Base-by-base conservation (phyloP, 2,329 filamentous ascomycete genomes). In the Neofusicoccum parvum region DNA sequence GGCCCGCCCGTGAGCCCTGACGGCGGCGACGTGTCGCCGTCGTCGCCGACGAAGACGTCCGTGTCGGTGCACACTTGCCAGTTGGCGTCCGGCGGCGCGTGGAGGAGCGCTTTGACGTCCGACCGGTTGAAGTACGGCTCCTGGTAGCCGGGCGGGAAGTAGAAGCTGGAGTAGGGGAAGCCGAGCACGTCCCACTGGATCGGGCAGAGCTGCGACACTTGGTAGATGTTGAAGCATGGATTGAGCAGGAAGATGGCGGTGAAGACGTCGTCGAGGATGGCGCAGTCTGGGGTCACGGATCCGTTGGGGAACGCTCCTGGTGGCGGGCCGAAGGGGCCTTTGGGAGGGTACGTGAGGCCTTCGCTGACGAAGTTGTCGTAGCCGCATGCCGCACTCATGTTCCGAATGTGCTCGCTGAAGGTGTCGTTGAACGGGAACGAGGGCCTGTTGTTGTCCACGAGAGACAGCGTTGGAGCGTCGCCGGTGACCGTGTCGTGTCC, bases 221-320 rank as follows among this genome's bases (percentile, higher is more conserved):
- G 86, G 78, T 94, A 95, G 11, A 91, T 80, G 74, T 92, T 87
- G 78, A 90, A 96, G 80, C 92, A 95, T 0, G 92, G 92, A 78
- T 95, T 95, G 39, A 86, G 76, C 1, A 80, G 72, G 4, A 81
- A 68, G 7, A 84, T 83, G 36, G 87, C 88, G 0, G 81, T 69
- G 70, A 80, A 80, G 36, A 91, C 84, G 23, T 84, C 79, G 65
- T 83, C 75, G 70, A 84, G 90, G 20, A 92, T 71, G 58, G 75
- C 75, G 63, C 74, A 79, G 23, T 62, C 64, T 20, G 51, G 41
- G 43, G 34, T 34, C 12, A 56, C 36, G 20, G 59, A 53, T 64
- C 48, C 59, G n/a, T 65, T 64, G 3, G 58, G 27, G 32, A 39
- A 41, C 1, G 51, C 32, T 36, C 62, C 62, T 14, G 56, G 41